Conservation (phyloP, 2,329 filamentous ascomycete species). For the Pseudogymnoascus sp. region DNA sequence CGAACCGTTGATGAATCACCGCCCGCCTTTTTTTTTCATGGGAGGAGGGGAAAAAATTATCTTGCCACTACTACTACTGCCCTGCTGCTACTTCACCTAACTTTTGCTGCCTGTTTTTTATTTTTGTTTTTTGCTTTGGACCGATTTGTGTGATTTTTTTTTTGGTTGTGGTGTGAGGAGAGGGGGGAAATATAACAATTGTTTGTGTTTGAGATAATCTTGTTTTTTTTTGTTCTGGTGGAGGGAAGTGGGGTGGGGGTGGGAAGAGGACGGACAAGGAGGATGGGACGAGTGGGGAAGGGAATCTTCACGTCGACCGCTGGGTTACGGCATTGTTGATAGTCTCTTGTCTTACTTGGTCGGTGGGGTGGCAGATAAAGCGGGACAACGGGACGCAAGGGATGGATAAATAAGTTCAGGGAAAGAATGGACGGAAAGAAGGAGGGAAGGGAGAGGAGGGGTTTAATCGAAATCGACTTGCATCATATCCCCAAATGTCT, state of each 20-base stretch:
- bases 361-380: background rate
- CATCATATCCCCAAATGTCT: background rate
- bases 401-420: background rate
- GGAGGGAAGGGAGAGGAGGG: background rate
- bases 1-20: background rate
- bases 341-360: background rate
- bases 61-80: background rate
- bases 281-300: background rate
- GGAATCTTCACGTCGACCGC: background rate
- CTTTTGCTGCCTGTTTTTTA: background rate
- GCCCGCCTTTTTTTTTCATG: background rate
- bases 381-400: background rate
- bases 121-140: background rate
- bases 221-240: slow-evolving; percentile 12
- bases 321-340: background rate
- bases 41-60: background rate
- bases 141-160: background rate
- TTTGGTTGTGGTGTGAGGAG: background rate
- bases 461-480: background rate
- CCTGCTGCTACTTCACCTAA: background rate
- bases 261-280: background rate
- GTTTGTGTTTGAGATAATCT: slow-evolving; percentile 11
- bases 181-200: background rate
- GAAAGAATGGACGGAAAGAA: background rate
- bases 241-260: background rate